Conservation (phyloP, 108 stramenopile genomes). For the Cyclotella choctawhatcheeana region DNA sequence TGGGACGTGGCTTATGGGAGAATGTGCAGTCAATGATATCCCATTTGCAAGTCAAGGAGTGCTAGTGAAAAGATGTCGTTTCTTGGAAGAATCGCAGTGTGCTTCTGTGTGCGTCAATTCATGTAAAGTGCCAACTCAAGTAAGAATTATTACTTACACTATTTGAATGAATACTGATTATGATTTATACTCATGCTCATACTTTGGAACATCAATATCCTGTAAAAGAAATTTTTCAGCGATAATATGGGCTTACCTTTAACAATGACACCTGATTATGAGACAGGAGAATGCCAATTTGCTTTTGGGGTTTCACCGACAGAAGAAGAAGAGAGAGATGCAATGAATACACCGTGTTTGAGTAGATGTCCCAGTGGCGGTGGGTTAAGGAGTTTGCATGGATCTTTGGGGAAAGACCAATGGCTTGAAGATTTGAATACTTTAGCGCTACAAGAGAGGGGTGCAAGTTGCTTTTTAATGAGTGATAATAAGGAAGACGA, state of each 20-base stretch:
- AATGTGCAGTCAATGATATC: constrained; percentile 87
- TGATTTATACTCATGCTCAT: too few species aligned
- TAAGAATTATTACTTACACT: too few species aligned
- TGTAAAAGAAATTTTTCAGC: constrained; percentile 88
- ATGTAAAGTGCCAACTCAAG: constrained; percentile 95
- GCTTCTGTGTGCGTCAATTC: constrained; percentile 92
- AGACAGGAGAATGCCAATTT: constrained; percentile 88
- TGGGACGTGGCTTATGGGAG: constrained; percentile 95
- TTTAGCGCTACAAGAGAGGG: not conserved
- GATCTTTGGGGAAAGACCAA: constrained; percentile 13
- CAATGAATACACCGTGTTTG: constrained; percentile 76
- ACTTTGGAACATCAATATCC: too few species aligned
- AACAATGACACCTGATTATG: constrained; percentile 90
- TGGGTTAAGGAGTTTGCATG: constrained; percentile 65
- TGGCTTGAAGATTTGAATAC: constrained; percentile 29
- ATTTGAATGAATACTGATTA: too few species aligned
- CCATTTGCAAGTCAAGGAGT: constrained; percentile 75
- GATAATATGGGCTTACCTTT: constrained; percentile 87
- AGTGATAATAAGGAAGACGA: not conserved
- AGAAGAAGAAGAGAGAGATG: constrained; percentile 62
- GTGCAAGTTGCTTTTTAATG: constrained; percentile 4
- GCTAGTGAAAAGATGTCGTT: constrained; percentile 92
- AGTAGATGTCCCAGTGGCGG: constrained; percentile 78
- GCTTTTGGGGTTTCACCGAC: constrained; percentile 74
- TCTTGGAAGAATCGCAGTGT: constrained; percentile 90